Percentiles rank a stretch among this genome's conserved stretches.
These are phyloP conservation scores for Ochromonas danica DNA, from an alignment of 108 stramenopile species.

Conservation along the genomic window DNA sequence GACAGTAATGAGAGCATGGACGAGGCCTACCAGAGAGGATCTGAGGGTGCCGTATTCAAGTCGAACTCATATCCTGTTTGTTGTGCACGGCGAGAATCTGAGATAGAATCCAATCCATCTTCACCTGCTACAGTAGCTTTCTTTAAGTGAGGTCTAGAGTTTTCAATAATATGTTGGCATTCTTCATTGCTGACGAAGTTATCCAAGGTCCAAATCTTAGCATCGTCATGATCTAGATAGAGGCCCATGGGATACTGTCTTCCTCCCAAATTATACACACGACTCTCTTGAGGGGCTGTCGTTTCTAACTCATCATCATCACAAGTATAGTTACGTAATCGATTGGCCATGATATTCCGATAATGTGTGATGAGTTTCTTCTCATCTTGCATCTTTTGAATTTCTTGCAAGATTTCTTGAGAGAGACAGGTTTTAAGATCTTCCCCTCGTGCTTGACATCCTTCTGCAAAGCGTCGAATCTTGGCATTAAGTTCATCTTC, in stretches of 20 bases:
- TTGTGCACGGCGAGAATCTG: constrained; percentile 51
- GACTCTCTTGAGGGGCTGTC: neutral
- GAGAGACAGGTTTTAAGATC: neutral
- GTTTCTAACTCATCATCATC: neutral
- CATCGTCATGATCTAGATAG: neutral
- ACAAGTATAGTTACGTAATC: constrained; percentile 34
- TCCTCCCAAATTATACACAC: neutral
- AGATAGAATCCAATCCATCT: constrained; percentile 64
- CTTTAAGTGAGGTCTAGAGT: constrained; percentile 59
- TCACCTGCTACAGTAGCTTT: constrained; percentile 77
- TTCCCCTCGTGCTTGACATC: neutral
- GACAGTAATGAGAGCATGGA: neutral
- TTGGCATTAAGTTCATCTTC: neutral
- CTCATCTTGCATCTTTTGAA: neutral
- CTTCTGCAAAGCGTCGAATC: neutral
- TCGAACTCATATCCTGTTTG: constrained; percentile 34
- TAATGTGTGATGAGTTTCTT: neutral
- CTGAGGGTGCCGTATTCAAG: too few species aligned
- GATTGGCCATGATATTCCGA: neutral
- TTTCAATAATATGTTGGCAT: constrained; percentile 70
- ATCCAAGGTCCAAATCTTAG: constrained; percentile 65
- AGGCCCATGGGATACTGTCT: neutral
- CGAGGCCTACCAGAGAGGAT: neutral
- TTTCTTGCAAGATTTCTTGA: neutral
- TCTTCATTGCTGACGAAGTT: constrained; percentile 75